Base-by-base conservation (phyloP, 2,329 filamentous ascomycete species). In the Cytospora mali region DNA sequence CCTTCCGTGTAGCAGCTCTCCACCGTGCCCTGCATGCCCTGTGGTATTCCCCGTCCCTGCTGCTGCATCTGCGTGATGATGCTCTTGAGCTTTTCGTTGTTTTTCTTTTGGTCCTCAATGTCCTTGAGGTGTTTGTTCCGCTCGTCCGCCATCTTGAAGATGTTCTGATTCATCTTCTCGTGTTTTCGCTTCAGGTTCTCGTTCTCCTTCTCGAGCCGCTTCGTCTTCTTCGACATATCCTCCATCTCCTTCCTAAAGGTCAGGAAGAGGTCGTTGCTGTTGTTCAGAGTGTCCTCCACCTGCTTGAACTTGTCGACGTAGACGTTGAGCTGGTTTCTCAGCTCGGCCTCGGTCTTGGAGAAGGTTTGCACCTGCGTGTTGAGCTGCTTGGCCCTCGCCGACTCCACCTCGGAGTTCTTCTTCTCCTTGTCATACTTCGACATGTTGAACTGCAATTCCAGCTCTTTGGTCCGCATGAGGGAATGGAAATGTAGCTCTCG, bases 241-340 rank as follows among this genome's bases (percentile, higher is more conserved):
- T 98, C 95, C 93, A 98, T 98, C 77, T 98, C 95, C 79, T 97
- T 97, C 60, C 94, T 87, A 78, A 98, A 98, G 0, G 95, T 97
- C 69, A 97, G 81, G 76, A 98, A 98, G 59, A 98, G 81, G 74
- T 98, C 95, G 79, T 98, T 98, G 77, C 92, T 97, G 75, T 97
- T 98, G 78, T 97, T 98, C 57, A 98, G 84, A 42, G 94, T 98
- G 77, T 98, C 95, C 84, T 98, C 94, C 74, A 98, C 94, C 91
- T 99, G 95, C 81, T 98, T 98, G 79, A 98, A 98, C 79, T 98
- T 99, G 75, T 99, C 95, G 28, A 97, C 94, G 71, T 99, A 99
- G 70, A 97, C 94, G 75, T 97, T 98, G 70, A 99, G 87, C 77
- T 99, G 95, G 71, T 92, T 96, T 64, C 95, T 84, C 61, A 99